These are phyloP conservation scores for Metschnikowia chrysomelidarum DNA, from an alignment of 805 yeast genomes.

Conservation along the genomic window DNA sequence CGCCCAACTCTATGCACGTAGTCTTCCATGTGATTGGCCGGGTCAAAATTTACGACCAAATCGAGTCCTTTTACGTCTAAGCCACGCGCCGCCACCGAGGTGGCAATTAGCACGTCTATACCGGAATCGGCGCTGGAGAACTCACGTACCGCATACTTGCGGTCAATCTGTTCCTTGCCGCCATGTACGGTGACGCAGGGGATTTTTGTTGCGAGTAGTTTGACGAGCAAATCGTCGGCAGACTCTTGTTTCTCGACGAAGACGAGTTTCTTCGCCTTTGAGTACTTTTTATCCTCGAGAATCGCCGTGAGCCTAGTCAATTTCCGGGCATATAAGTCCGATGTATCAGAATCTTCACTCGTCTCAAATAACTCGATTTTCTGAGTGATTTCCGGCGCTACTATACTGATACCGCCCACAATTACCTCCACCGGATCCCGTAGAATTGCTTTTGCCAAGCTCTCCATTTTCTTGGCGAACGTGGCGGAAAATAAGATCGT, in stretches of 20 bases:
- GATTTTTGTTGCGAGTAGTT: slow-evolving; percentile 51
- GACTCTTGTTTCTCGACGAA: slow-evolving; percentile 88
- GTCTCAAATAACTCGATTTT: slow-evolving; percentile 59
- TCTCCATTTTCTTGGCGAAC: slow-evolving; percentile 77
- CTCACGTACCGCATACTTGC: slow-evolving; percentile 69
- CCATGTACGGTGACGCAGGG: slow-evolving; percentile 80
- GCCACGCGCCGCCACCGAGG: slow-evolving; percentile 94
- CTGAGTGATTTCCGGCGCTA: slow-evolving; percentile 79
- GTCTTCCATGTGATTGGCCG: slow-evolving; percentile 69
- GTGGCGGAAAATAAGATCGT: slow-evolving; percentile 94
- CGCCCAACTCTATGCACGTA: slow-evolving; percentile 95
- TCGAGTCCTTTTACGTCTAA: slow-evolving; percentile 85
- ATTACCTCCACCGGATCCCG: slow-evolving; percentile 68
- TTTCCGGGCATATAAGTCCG: slow-evolving; percentile 33
- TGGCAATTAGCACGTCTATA: slow-evolving; percentile 72
- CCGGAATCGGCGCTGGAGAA: slow-evolving; percentile 56
- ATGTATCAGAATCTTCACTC: slow-evolving; percentile 21
- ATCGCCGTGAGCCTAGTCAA: slow-evolving; percentile 53
- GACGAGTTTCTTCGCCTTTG: slow-evolving; percentile 57
- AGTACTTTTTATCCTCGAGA: slow-evolving; percentile 50
- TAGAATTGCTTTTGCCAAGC: slow-evolving; percentile 65
- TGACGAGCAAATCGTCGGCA: slow-evolving; percentile 69
- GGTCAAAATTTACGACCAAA: slow-evolving; percentile 68
- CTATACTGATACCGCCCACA: slow-evolving; percentile 77
- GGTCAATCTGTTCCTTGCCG: slow-evolving; percentile 82